Evolutionary conservation across 768 basidiomycete genomes (phyloP).

Genomic region (Termitomyces sp.): DNA sequence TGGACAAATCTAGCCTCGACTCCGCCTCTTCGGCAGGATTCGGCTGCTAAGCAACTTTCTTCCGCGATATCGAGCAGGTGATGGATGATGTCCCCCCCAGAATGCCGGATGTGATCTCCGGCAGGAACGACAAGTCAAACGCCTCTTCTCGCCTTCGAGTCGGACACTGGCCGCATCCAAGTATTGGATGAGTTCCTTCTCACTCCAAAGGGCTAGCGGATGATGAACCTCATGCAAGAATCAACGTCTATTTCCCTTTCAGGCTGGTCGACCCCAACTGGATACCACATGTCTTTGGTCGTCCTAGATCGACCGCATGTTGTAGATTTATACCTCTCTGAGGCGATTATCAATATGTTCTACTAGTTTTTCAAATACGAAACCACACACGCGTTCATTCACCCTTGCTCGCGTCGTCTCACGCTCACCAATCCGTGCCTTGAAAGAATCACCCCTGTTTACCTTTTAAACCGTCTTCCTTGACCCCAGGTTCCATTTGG

Average conservation of each 20-base stretch:
- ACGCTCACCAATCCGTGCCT: neutral
- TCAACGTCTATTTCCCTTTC: neutral
- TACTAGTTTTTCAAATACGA: neutral
- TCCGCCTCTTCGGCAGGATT: neutral
- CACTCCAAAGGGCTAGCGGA: neutral
- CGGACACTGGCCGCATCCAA: neutral
- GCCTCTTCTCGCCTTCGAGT: neutral
- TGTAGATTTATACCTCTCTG: too few relatives aligned
- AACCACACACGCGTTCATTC: neutral
- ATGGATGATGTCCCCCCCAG: too few relatives aligned
- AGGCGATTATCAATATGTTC: neutral
- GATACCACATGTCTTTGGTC: too few relatives aligned
- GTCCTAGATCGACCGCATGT: neutral
- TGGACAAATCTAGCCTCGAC: neutral
- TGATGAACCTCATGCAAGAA: neutral
- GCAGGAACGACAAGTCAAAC: neutral
- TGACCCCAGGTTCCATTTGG: neutral
- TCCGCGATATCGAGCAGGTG: neutral
- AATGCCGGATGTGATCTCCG: too few relatives aligned
- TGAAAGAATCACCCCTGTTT: neutral
- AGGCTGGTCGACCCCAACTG: too few relatives aligned
- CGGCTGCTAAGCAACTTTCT: neutral
- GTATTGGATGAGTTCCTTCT: neutral
- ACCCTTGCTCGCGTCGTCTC: too few relatives aligned
- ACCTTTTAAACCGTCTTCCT: neutral